Conservation (phyloP, 371 early-diverging fungal species). For the Apophysomyces variabilis region DNA sequence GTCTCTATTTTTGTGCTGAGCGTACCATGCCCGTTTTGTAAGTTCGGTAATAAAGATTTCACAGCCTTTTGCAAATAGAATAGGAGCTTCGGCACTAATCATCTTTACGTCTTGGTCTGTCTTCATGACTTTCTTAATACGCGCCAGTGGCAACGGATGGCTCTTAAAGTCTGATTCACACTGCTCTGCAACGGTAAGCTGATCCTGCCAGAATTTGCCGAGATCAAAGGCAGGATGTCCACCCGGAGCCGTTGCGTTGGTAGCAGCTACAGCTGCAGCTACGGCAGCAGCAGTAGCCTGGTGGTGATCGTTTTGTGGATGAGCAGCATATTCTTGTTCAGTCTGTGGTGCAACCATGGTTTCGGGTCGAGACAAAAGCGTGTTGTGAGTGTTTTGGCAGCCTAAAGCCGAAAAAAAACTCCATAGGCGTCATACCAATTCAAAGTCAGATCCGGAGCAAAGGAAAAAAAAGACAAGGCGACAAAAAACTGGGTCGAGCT, state of each 20-base stretch:
- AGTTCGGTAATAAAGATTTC: constrained; percentile 98
- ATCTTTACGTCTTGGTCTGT: constrained; percentile 93
- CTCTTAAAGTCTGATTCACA: constrained; percentile 84
- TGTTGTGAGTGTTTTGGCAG: too few relatives aligned
- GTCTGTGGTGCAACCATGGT: constrained; percentile 12
- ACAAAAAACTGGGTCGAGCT: constrained; percentile 1
- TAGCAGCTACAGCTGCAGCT: constrained; percentile 9
- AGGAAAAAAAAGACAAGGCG: not conserved
- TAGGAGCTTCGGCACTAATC: constrained; percentile 93
- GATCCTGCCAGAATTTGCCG: constrained; percentile 54
- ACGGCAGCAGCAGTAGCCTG: constrained; percentile 8
- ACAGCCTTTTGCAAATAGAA: constrained; percentile 96
- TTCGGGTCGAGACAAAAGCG: not conserved
- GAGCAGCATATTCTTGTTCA: constrained; percentile 6
- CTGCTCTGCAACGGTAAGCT: constrained; percentile 36
- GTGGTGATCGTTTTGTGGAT: constrained; percentile 3
- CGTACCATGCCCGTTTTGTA: constrained; percentile 94
- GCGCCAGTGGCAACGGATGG: constrained; percentile 94
- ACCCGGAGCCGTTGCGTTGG: constrained; percentile 15
- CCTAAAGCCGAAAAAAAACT: not conserved
- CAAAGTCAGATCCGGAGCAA: constrained; percentile 4
- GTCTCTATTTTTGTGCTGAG: not conserved
- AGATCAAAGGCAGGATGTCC: constrained; percentile 55
- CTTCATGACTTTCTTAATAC: constrained; percentile 99
- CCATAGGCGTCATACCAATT: not conserved